Evolutionary conservation across 345 rosid genomes (phyloP), one percentile per base, ranked within the genome.

Genomic region (Linum trigynum): DNA sequence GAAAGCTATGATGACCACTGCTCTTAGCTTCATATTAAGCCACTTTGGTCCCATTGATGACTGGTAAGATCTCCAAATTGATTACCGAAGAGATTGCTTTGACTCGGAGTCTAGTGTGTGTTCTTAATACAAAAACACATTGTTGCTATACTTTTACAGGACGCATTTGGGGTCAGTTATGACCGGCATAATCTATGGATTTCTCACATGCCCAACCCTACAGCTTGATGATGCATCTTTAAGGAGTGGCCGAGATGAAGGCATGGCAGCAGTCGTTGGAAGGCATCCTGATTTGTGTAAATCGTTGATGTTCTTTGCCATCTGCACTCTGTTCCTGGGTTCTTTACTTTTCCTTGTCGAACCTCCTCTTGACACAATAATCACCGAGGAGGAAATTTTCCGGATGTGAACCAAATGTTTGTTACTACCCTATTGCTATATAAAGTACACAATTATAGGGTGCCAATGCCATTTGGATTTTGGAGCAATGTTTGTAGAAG

Each of bases 11-110:
- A 62, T 87, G 37, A 74, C 77, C 53, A 77, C 95, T 5, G 92
- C 79, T 53, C 75, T 84, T 35, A 74, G 92, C 79, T 89, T 77
- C 73, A 78, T 89, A 50, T 67, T 92, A 67, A 89, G 96, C 86
- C 78, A 82, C 76, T 87, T 83, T 2, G 89, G 92, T 38, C 89
- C 87, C 0, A 81, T 91, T 4, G 98, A 89, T 75, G 87, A 87
- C 75, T 89, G 92, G 98, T 91, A 72, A 74, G 78, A 51, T 67
- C 57, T 59, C 39, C 61, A 3, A 8, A 15, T 36, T 10, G 2
- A 45, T 7, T 4, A 45, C 12, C 12, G 2, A 8, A 45, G 12
- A 45, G 7, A 14, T 5, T 45, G 12, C 12, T 45, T 2, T 45
- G 51, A 45, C 12, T 45, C 1, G 1, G 51, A 48, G 12, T 9